Evolutionary conservation across 306 rosid genomes (phyloP).

Genomic region (Cicer bijugum): DNA sequence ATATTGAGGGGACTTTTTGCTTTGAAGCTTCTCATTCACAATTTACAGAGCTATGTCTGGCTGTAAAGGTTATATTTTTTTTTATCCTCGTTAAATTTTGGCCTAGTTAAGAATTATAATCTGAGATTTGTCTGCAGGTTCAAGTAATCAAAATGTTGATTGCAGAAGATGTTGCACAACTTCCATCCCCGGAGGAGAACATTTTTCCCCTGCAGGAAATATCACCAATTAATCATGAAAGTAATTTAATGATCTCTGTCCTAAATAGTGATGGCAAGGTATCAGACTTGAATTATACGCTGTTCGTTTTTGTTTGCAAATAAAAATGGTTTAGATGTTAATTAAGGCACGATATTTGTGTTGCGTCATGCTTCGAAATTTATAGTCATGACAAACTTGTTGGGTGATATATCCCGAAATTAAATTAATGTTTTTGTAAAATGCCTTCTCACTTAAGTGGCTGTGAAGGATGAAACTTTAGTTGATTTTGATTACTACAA

Average conservation of each 20-base stretch:
- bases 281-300: neutral
- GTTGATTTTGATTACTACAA: conserved; percentile 16
- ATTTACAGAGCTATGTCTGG: conserved; percentile 45
- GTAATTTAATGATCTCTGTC: neutral
- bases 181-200: neutral
- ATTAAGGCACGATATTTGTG: neutral
- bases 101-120: conserved; percentile 25
- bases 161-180: conserved; percentile 23
- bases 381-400: conserved; percentile 5
- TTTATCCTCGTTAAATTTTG: conserved; percentile 4
- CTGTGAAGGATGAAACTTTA: conserved; percentile 5
- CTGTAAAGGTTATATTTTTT: conserved; percentile 48
- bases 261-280: conserved; percentile 23
- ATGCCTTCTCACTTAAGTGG: neutral
- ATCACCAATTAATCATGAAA: neutral
- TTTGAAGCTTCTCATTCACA: conserved; percentile 58
- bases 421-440: neutral
- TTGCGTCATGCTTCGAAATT: neutral
- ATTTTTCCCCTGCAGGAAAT: neutral
- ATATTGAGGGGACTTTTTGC: conserved; percentile 43
- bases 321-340: neutral
- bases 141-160: conserved; percentile 33
- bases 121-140: conserved; percentile 47
- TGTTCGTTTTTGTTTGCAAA: neutral
- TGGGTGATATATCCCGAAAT: neutral